A percentile compares a stretch with the other conserved stretches of the same genome.
Conservation (phyloP, 2,329 filamentous ascomycete genomes). For the Exophiala xenobiotica region DNA sequence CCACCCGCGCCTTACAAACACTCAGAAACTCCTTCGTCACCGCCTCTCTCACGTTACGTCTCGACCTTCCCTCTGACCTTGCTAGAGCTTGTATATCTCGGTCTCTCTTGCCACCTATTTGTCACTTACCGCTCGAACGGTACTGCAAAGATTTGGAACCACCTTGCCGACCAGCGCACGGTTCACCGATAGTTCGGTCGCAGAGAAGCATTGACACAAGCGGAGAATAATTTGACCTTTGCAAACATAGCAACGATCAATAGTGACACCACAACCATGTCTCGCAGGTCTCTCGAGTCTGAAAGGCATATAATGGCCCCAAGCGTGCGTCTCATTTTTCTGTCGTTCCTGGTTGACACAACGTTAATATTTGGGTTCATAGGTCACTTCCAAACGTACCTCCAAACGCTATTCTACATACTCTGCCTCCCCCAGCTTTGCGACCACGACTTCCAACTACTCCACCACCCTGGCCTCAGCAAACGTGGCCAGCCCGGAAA, state of each 20-base stretch:
- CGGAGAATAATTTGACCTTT: not conserved
- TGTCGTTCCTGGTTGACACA: constrained; percentile 8
- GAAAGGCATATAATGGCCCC: constrained; percentile 57
- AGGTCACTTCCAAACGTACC: constrained; percentile 45
- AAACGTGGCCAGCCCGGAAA: constrained; percentile 28
- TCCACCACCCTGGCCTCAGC: constrained; percentile 19
- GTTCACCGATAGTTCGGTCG: not conserved
- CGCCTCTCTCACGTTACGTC: too few species aligned
- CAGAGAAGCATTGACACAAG: constrained; percentile 5
- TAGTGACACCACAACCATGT: constrained; percentile 29
- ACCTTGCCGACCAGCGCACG: not conserved
- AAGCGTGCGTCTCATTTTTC: constrained; percentile 44
- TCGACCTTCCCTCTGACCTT: too few species aligned
- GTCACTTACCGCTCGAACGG: not conserved
- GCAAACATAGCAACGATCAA: constrained; percentile 1
- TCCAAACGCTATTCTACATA: constrained; percentile 56
- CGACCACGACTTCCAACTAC: constrained; percentile 46
- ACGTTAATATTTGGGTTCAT: constrained; percentile 11
- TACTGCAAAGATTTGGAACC: not conserved
- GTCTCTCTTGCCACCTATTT: not conserved
- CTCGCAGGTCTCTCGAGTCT: constrained; percentile 51
- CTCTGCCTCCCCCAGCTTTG: constrained; percentile 48
- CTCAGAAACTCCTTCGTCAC: too few species aligned
- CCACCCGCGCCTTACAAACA: too few species aligned
- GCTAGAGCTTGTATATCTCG: too few species aligned